Percentiles rank a stretch among this genome's conserved stretches.
These are phyloP conservation scores for Ophiostoma triangulosporum DNA, from an alignment of 2,329 filamentous ascomycete species.

Conservation along the genomic window DNA sequence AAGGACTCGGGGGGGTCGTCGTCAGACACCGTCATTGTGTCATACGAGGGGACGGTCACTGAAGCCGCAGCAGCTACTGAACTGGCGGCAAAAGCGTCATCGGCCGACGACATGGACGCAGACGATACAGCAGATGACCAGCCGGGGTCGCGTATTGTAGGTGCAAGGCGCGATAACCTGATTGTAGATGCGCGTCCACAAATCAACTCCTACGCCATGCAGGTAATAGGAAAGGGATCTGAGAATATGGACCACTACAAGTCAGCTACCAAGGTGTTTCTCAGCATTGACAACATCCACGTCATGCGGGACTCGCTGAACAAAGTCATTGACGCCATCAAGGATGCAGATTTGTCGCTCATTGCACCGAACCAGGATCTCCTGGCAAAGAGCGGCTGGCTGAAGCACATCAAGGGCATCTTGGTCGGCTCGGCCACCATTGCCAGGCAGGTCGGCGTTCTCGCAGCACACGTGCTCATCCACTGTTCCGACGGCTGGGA, in stretches of 20 bases:
- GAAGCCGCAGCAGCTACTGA: constrained; percentile 21
- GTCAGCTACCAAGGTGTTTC: constrained; percentile 77
- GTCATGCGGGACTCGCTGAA: constrained; percentile 89
- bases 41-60: neutral
- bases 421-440: constrained; percentile 77
- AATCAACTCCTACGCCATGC: constrained; percentile 89
- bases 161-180: constrained; percentile 82
- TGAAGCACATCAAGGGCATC: constrained; percentile 76
- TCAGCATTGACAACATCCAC: constrained; percentile 97
- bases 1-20: neutral
- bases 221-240: constrained; percentile 81
- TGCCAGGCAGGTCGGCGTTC: constrained; percentile 74
- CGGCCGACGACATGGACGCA: constrained; percentile 25
- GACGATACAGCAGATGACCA: constrained; percentile 32
- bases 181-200: constrained; percentile 93
- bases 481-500: constrained; percentile 99
- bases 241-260: constrained; percentile 98
- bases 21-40: neutral
- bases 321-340: constrained; percentile 77
- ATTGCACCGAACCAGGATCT: constrained; percentile 70
- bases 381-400: constrained; percentile 74
- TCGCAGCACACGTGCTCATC: constrained; percentile 88
- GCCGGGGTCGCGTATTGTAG: constrained; percentile 51
- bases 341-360: constrained; percentile 79
- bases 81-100: constrained; percentile 26